Percentiles rank a stretch among this genome's conserved stretches.
phyloP scores from a whole-genome alignment of 371 early-diverging fungal species.

The Ecytonucleospora hepatopenaei region DNA sequence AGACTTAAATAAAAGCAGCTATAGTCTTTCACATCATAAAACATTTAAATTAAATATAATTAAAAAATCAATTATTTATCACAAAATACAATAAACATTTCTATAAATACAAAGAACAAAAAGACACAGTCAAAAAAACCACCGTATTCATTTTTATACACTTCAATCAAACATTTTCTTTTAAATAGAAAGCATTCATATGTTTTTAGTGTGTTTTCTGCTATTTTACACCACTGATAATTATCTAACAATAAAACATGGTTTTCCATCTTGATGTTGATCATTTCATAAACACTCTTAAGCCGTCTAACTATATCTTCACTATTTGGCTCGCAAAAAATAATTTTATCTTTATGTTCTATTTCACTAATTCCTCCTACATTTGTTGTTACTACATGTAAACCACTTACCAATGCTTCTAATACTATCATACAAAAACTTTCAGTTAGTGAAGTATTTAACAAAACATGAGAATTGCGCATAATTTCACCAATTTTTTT shows the following conservation, averaged over 20 bases:
- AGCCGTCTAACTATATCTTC: conserved; percentile 60
- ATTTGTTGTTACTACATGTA: conserved; percentile 84
- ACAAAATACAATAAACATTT: too few species aligned
- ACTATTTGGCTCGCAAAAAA: conserved; percentile 74
- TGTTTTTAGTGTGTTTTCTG: conserved; percentile 22
- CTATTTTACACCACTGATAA: conserved; percentile 35
- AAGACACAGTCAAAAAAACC: too few species aligned
- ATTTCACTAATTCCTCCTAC: conserved; percentile 97
- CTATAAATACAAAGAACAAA: too few species aligned
- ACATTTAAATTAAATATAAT: too few species aligned
- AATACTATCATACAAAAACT: conserved; percentile 96
- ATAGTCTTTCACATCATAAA: too few species aligned
- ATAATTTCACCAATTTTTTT: conserved; percentile 72
- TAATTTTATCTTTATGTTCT: conserved; percentile 79
- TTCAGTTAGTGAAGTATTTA: conserved; percentile 93
- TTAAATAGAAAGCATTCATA: conserved; percentile 3
- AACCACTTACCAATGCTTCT: conserved; percentile 88
- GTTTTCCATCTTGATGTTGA: too few species aligned
- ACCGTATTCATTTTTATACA: background rate
- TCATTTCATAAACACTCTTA: conserved; percentile 7
- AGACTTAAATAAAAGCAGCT: too few species aligned
- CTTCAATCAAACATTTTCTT: background rate
- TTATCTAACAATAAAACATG: too few species aligned
- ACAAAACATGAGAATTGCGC: conserved; percentile 81
- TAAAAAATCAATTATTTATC: too few species aligned